phyloP scores from a whole-genome alignment of 225 moss, liverwort and hornwort genomes.

The Polytrichum commune region DNA sequence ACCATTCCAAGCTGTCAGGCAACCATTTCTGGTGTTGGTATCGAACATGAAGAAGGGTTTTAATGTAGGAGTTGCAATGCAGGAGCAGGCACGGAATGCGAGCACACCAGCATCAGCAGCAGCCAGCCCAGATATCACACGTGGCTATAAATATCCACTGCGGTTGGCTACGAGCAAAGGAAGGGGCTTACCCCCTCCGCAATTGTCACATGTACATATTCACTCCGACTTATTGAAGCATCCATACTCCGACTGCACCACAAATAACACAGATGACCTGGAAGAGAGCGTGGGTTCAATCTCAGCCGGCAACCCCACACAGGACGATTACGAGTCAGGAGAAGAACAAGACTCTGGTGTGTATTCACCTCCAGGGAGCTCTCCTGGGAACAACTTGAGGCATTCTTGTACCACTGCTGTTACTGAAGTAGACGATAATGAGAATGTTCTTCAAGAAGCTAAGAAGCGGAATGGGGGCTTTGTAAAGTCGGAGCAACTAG shows the following conservation, averaged over 20 bases:
- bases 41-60: neutral
- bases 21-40: no score
- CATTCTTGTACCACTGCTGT: conserved; percentile 34
- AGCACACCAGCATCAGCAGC: conserved; percentile 39
- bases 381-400: conserved; percentile 29
- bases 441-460: conserved; percentile 37
- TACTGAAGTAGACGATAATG: conserved; percentile 6
- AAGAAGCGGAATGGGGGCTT: conserved; percentile 30
- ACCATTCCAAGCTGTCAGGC: no score
- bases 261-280: conserved; percentile 68
- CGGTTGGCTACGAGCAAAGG: conserved; percentile 32
- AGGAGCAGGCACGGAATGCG: conserved; percentile 49
- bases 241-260: conserved; percentile 55
- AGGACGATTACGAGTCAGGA: conserved; percentile 75
- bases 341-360: conserved; percentile 74
- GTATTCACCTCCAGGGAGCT: conserved; percentile 56
- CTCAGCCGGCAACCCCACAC: conserved; percentile 68
- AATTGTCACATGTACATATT: conserved; percentile 74
- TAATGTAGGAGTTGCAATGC: conserved; percentile 16
- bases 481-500: conserved; percentile 34
- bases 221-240: conserved; percentile 75
- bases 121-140: conserved; percentile 43
- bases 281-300: conserved; percentile 99
- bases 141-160: conserved; percentile 30
- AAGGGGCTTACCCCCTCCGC: conserved; percentile 77